Evolutionary conservation across 257 asterid species (phyloP).

Genomic region (Solanum ossicruentum): DNA sequence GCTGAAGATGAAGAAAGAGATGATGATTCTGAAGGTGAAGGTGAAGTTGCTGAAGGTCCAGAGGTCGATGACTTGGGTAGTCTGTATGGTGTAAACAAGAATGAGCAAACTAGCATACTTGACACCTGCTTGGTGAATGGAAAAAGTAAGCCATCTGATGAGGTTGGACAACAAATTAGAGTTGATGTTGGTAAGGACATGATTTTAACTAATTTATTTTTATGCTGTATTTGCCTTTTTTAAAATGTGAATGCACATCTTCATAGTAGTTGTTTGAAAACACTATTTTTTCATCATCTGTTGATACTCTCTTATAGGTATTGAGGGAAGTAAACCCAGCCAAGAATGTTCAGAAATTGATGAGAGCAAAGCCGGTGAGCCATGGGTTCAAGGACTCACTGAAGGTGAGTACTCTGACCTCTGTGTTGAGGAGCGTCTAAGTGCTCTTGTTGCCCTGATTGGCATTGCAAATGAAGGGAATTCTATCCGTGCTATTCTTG

Average conservation of each 20-base stretch:
- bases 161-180: constrained; percentile 23
- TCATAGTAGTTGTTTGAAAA: neutral
- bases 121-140: constrained; percentile 29
- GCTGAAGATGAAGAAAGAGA: constrained; percentile 90
- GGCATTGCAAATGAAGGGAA: constrained; percentile 97
- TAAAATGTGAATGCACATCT: neutral
- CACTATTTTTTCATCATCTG: neutral
- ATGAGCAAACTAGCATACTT: constrained; percentile 23
- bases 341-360: constrained; percentile 69
- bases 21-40: constrained; percentile 89
- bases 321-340: constrained; percentile 24
- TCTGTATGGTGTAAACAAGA: constrained; percentile 37
- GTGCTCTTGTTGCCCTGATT: constrained; percentile 75
- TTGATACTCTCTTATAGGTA: constrained; percentile 20
- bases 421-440: constrained; percentile 92
- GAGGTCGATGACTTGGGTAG: constrained; percentile 71
- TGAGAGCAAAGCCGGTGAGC: constrained; percentile 81
- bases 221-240: neutral
- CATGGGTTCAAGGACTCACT: constrained; percentile 90
- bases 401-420: constrained; percentile 96
- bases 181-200: constrained; percentile 34
- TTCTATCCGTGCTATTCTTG: constrained; percentile 63
- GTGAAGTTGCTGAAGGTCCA: constrained; percentile 73
- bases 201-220: neutral
- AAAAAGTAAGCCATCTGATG: constrained; percentile 36